Conservation (phyloP, 257 asterid species). For the Forsythia suspensa region DNA sequence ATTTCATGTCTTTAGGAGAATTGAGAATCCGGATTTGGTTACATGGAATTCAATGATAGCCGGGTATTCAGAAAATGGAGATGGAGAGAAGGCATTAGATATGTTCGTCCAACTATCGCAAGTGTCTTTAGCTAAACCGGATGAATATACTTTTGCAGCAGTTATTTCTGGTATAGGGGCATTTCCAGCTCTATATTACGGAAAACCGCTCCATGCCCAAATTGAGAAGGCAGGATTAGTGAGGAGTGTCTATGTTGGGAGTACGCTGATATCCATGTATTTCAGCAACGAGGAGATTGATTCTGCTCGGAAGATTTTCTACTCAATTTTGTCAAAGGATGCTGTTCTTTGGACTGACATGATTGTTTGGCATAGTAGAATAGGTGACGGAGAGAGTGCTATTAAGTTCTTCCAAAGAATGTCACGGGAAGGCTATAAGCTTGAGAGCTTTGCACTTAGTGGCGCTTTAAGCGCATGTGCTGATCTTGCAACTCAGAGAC, state of each 20-base stretch:
- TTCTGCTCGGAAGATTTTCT: constrained; percentile 57
- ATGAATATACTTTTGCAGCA: constrained; percentile 75
- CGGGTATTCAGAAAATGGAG: constrained; percentile 66
- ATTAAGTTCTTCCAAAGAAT: constrained; percentile 48
- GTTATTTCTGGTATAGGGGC: constrained; percentile 46
- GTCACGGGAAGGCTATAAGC: constrained; percentile 35
- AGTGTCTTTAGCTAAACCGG: constrained; percentile 41
- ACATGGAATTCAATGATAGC: constrained; percentile 89
- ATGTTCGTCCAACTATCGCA: constrained; percentile 45
- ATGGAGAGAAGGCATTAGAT: constrained; percentile 56
- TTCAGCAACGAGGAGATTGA: constrained; percentile 47
- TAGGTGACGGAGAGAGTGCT: constrained; percentile 65
- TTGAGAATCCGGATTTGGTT: constrained; percentile 62
- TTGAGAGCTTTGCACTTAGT: constrained; percentile 65
- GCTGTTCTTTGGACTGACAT: constrained; percentile 85
- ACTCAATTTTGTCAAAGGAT: constrained; percentile 50
- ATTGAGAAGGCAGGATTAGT: constrained; percentile 60
- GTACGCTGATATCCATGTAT: constrained; percentile 71
- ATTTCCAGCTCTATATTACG: constrained; percentile 52
- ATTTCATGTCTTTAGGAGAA: constrained; percentile 42
- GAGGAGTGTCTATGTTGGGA: constrained; percentile 46
- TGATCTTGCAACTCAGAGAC: constrained; percentile 65
- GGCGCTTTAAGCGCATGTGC: constrained; percentile 76
- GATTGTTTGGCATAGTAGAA: constrained; percentile 74
- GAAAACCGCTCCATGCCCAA: constrained; percentile 76